Percentiles rank a stretch among this genome's conserved stretches.
Conservation (phyloP, 2,329 filamentous ascomycete genomes). For the Fusarium sacchari region DNA sequence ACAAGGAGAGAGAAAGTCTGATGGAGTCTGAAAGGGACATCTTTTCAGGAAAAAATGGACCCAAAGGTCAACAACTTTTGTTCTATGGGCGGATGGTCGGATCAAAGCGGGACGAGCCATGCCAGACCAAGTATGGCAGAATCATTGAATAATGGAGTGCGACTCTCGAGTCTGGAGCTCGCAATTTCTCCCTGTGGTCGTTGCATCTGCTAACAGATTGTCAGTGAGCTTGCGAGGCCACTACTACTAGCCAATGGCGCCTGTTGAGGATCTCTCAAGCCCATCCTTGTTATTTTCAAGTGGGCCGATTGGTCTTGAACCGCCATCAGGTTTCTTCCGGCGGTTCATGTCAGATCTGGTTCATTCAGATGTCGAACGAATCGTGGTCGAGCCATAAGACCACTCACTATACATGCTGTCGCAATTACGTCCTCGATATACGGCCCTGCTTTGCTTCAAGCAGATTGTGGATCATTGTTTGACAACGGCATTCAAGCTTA, state of each 20-base stretch:
- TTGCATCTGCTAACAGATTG: conserved; percentile 14
- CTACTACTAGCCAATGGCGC: not conserved
- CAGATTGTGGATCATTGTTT: not conserved
- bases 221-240: not conserved
- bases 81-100: conserved; percentile 30
- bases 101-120: conserved; percentile 36
- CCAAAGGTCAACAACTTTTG: conserved; percentile 28
- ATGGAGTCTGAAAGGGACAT: conserved; percentile 29
- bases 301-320: not conserved
- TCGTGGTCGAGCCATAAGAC: not conserved
- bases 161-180: not conserved
- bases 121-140: conserved; percentile 25
- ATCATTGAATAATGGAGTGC: conserved; percentile 8
- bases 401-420: not conserved
- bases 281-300: conserved; percentile 9
- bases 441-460: not conserved
- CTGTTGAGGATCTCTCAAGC: conserved; percentile 4
- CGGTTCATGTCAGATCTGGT: not conserved
- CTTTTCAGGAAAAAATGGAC: conserved; percentile 29
- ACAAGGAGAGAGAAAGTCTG: conserved; percentile 30
- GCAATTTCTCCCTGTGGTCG: not conserved
- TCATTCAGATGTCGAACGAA: not conserved
- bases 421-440: not conserved
- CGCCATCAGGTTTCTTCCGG: too few relatives aligned
- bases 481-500: conserved; percentile 5